Evolutionary conservation across 352 stramenopile species (phyloP).

Genomic region (Phytophthora citrophthora): DNA sequence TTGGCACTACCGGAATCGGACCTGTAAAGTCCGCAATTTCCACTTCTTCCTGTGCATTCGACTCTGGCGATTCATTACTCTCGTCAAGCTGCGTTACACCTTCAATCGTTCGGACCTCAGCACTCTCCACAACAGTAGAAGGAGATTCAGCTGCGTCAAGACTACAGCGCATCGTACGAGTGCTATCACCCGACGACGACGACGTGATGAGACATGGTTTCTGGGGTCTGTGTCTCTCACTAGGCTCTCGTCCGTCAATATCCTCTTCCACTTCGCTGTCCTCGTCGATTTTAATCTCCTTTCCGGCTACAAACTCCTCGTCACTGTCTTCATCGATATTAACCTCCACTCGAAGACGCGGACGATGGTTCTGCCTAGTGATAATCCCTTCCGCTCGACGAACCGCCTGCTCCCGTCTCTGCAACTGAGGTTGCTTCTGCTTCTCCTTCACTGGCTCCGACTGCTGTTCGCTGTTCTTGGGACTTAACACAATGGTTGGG

Average conservation of each 20-base stretch:
- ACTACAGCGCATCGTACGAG: conserved; percentile 43
- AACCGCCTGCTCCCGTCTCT: conserved; percentile 2
- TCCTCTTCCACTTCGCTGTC: conserved; percentile 32
- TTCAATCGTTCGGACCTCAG: conserved; percentile 20
- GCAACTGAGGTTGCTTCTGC: neutral
- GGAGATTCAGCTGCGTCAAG: conserved; percentile 34
- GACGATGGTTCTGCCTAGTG: conserved; percentile 4
- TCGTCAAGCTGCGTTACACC: conserved; percentile 26
- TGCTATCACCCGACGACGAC: conserved; percentile 35
- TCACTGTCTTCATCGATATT: conserved; percentile 31
- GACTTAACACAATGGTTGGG: neutral
- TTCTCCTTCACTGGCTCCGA: neutral
- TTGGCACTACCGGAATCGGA: conserved; percentile 7
- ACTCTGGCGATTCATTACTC: conserved; percentile 4
- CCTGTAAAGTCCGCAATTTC: conserved; percentile 9
- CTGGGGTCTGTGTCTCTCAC: conserved; percentile 12
- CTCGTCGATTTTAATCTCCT: conserved; percentile 29
- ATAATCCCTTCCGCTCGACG: neutral
- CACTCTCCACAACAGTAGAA: neutral
- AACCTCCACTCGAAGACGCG: conserved; percentile 12
- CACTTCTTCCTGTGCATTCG: conserved; percentile 12
- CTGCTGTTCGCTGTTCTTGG: neutral
- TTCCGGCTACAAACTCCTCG: conserved; percentile 14
- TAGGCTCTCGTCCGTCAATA: conserved; percentile 34
- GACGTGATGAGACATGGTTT: conserved; percentile 21